A percentile compares a stretch with the other conserved stretches of the same genome.
phyloP scores from a whole-genome alignment of 2,329 filamentous ascomycete species.

The Periconia macrospinosa region DNA sequence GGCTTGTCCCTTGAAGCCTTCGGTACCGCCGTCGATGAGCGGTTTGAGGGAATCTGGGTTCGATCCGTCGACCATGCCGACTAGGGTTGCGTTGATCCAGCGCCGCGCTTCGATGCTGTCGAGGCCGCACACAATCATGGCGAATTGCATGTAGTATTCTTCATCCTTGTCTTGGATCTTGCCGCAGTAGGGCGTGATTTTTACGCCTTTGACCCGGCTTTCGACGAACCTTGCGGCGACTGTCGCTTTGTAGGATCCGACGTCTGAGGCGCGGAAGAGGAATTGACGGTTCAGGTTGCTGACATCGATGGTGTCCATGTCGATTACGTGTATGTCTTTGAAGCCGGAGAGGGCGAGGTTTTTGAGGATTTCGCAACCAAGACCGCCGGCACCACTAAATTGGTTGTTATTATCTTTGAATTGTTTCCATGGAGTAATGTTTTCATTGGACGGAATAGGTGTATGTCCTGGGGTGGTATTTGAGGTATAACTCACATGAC shows the following conservation, averaged over 20 bases:
- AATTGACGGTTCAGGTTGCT: constrained; percentile 98
- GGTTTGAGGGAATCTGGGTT: constrained; percentile 87
- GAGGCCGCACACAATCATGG: constrained; percentile 87
- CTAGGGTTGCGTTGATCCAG: constrained; percentile 95
- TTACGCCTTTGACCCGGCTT: constrained; percentile 83
- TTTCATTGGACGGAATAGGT: neutral
- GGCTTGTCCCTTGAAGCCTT: constrained; percentile 97
- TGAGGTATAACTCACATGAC: constrained; percentile 41
- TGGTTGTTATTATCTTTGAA: constrained; percentile 45
- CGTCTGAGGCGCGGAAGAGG: constrained; percentile 87
- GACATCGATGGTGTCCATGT: constrained; percentile 99
- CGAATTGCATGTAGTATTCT: constrained; percentile 96
- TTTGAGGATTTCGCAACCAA: constrained; percentile 96
- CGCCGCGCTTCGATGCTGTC: constrained; percentile 97
- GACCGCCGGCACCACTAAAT: constrained; percentile 84
- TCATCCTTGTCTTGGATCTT: constrained; percentile 97
- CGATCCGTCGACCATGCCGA: constrained; percentile 84
- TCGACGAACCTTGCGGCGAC: constrained; percentile 91
- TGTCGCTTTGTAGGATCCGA: constrained; percentile 91
- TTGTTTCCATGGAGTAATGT: neutral
- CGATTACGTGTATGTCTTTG: constrained; percentile 96
- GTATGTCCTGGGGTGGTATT: neutral
- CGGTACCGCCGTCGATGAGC: constrained; percentile 92
- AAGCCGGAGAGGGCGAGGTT: constrained; percentile 94
- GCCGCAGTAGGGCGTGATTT: constrained; percentile 90